A percentile compares a stretch with the other conserved stretches of the same genome.
These are phyloP conservation scores for Omphalea diandra DNA, from an alignment of 441 rosid genomes.

Conservation along the genomic window DNA sequence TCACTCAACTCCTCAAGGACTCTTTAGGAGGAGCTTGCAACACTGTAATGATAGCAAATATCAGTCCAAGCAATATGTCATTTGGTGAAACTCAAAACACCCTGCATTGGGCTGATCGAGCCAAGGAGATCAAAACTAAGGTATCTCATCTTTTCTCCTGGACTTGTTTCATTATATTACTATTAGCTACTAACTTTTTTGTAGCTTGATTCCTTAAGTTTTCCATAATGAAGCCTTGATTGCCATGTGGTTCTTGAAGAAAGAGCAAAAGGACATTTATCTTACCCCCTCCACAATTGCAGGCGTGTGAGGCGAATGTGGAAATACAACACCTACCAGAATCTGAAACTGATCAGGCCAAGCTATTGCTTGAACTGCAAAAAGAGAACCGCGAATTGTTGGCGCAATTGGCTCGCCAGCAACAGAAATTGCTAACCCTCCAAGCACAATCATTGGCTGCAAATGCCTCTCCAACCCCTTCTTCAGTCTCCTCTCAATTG, in stretches of 20 bases:
- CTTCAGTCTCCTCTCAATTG: constrained; percentile 61
- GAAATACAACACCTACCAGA: constrained; percentile 53
- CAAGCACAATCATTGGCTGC: constrained; percentile 73
- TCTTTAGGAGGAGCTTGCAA: constrained; percentile 89
- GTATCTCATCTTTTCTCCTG: constrained; percentile 27
- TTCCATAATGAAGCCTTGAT: background rate
- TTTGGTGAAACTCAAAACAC: constrained; percentile 96
- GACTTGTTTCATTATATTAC: background rate
- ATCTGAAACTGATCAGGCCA: constrained; percentile 53
- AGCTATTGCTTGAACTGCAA: constrained; percentile 75
- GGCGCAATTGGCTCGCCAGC: constrained; percentile 67
- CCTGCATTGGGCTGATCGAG: constrained; percentile 95
- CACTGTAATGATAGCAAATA: constrained; percentile 93
- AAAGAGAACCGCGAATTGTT: constrained; percentile 82
- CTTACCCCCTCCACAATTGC: constrained; percentile 17
- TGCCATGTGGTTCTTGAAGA: background rate
- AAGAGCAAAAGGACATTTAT: background rate
- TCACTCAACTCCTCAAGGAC: constrained; percentile 93
- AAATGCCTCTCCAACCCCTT: constrained; percentile 62
- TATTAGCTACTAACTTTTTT: too few relatives aligned
- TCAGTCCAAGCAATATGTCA: constrained; percentile 82
- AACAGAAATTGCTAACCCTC: constrained; percentile 65
- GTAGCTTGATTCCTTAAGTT: background rate
- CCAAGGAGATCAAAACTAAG: constrained; percentile 81
- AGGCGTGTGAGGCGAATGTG: constrained; percentile 55